These are phyloP conservation scores for Teratosphaeria destructans DNA, from an alignment of 2,329 filamentous ascomycete genomes.

Conservation along the genomic window DNA sequence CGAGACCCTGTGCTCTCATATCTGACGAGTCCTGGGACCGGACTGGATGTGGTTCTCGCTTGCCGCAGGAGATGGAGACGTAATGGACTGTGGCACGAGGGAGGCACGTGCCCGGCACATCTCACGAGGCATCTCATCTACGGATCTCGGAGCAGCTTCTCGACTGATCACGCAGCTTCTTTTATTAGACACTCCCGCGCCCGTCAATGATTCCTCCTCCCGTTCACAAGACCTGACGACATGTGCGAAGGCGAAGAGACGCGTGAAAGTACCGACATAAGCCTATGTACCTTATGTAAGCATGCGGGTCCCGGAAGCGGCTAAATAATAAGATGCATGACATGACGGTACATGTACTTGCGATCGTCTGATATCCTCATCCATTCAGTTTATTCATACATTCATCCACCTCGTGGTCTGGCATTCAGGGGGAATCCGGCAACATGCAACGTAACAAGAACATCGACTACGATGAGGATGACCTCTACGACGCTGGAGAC, in stretches of 20 bases:
- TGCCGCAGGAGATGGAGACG: neutral
- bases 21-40: neutral
- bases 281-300: neutral
- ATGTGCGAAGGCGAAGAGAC: neutral
- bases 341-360: too few species aligned
- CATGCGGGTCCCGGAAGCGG: neutral
- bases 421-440: neutral
- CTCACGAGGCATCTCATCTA: neutral
- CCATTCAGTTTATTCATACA: too few species aligned
- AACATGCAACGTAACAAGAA: conserved; percentile 37
- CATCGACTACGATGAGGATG: conserved; percentile 40
- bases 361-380: too few species aligned
- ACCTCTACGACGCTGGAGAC: conserved; percentile 40
- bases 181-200: neutral
- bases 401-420: too few species aligned
- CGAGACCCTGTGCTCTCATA: neutral
- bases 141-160: neutral
- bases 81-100: neutral
- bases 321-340: neutral
- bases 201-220: too few species aligned
- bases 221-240: too few species aligned
- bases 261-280: neutral
- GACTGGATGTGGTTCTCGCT: neutral
- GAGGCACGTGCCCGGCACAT: neutral
- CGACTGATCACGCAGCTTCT: neutral